Conservation (phyloP, 1,284 basidiomycete genomes). For the Ceratobasidium sp. region DNA sequence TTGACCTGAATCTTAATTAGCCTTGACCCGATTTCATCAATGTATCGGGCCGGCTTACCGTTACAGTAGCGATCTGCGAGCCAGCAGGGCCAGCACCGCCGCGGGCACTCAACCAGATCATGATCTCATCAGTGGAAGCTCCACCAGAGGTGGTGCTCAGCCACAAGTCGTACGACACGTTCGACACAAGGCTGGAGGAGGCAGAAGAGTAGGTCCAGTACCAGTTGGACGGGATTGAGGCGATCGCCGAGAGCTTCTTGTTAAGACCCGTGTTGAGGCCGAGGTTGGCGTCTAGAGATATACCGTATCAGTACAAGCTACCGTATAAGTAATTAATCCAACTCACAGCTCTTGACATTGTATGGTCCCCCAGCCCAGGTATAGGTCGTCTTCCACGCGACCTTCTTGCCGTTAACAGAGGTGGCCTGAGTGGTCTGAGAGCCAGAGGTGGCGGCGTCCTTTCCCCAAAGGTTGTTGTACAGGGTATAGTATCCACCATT, state of each 20-base stretch:
- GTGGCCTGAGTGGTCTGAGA: slow-evolving; percentile 42
- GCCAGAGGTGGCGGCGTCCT: slow-evolving; percentile 33
- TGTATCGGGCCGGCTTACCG: slow-evolving; percentile 21
- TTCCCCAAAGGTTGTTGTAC: slow-evolving; percentile 43
- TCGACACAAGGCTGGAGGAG: slow-evolving; percentile 54
- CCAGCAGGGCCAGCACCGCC: slow-evolving; percentile 55
- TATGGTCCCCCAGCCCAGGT: slow-evolving; percentile 44
- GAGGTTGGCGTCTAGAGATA: slow-evolving; percentile 40
- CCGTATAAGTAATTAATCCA: background rate
- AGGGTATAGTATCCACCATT: slow-evolving; percentile 16
- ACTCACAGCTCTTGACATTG: slow-evolving; percentile 45
- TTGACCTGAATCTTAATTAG: slow-evolving; percentile 16
- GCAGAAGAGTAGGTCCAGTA: slow-evolving; percentile 54
- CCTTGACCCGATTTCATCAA: background rate
- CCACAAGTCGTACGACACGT: slow-evolving; percentile 57
- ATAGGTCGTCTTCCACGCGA: slow-evolving; percentile 44
- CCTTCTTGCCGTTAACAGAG: slow-evolving; percentile 28
- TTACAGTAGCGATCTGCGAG: slow-evolving; percentile 53
- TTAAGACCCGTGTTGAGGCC: slow-evolving; percentile 46
- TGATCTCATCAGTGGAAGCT: slow-evolving; percentile 53
- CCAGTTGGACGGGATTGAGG: slow-evolving; percentile 54
- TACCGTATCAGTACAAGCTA: background rate
- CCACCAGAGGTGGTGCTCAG: slow-evolving; percentile 52
- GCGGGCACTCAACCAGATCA: slow-evolving; percentile 56
- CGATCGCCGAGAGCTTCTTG: slow-evolving; percentile 52